A percentile compares a stretch with the other conserved stretches of the same genome.
These are phyloP conservation scores for Sisymbrium irio DNA, from an alignment of 345 rosid species.

Conservation along the genomic window DNA sequence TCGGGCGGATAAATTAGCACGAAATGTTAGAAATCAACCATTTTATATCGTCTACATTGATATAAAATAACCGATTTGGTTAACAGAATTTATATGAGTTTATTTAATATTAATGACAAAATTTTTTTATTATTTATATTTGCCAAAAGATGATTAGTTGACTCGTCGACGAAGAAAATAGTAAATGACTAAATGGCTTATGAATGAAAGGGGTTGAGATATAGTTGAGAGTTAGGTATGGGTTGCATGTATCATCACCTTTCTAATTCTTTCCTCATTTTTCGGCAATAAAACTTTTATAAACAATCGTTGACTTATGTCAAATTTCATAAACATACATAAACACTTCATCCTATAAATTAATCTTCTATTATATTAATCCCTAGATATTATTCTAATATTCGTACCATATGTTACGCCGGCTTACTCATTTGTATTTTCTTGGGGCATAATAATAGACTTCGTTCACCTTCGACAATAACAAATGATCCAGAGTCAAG, in stretches of 20 bases:
- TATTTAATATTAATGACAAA: no score
- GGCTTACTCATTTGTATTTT: no score
- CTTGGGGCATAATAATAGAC: no score
- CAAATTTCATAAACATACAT: background rate
- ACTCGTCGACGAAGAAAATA: background rate
- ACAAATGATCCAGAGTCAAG: background rate
- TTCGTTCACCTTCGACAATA: background rate
- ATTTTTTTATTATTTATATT: background rate
- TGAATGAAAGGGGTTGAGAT: constrained; percentile 21
- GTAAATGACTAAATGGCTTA: background rate
- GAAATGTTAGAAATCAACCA: no score
- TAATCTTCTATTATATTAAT: background rate
- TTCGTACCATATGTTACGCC: background rate
- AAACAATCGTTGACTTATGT: background rate
- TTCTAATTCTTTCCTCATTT: background rate
- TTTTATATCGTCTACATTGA: no score
- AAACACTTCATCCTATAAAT: background rate
- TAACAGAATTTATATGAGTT: no score
- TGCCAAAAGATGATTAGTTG: background rate
- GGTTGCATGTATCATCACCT: background rate
- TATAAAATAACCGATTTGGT: no score
- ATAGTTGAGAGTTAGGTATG: constrained; percentile 23
- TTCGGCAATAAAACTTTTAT: background rate
- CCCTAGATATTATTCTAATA: background rate
- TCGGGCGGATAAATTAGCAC: no score